Base-by-base conservation (phyloP, 306 rosid genomes). In the Medicago ruthenica region DNA sequence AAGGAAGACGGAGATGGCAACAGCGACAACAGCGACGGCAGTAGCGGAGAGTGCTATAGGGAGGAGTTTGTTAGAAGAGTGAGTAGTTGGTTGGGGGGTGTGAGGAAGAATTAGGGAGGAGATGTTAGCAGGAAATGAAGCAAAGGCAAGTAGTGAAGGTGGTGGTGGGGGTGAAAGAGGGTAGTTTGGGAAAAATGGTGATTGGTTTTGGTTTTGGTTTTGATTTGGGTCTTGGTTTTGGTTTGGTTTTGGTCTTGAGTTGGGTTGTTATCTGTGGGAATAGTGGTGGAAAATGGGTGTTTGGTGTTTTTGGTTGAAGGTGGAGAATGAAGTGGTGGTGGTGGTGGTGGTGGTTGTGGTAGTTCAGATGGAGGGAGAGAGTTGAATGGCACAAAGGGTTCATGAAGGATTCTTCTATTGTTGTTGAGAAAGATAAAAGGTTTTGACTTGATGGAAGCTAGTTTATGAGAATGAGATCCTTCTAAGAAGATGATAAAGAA, bases 41-140 rank as follows among this genome's bases (percentile, higher is more conserved):
- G 86, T 87, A 24, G 92, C 85, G 18, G 85, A 79, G 75, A 88
- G 72, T 14, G 91, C 78, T 11, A 87, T 14, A 2, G 90, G 83
- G 65, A 90, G 75, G 47, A 86, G 83, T 72, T 92, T 92, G 60
- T 73, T 59, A 24, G 90, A 71, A 4, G 81, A 62, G 41, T 85
- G 65, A 22, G 75, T 67, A 31, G 75, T 67, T n/a, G 89, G 20
- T 12, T 85, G 53, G 5, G 90, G 61, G 3, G 92, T 15, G 34
- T 80, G 86, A 42, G 99, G 99, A 41, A 92, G 76, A 13, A 90
- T 54, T 6, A 95, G 91, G 7, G 97, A 84, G 22, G 99, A 92
- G 36, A 95, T 92, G 74, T 95, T 95, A 8, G 99, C 97, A 5
- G 98, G 98, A 73, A 94, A 94, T 57, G 97, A 85, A 21, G 95